A percentile compares a stretch with the other conserved stretches of the same genome.
Conservation (phyloP, 176 grass and related monocot genomes). For the Paspalum notatum region DNA sequence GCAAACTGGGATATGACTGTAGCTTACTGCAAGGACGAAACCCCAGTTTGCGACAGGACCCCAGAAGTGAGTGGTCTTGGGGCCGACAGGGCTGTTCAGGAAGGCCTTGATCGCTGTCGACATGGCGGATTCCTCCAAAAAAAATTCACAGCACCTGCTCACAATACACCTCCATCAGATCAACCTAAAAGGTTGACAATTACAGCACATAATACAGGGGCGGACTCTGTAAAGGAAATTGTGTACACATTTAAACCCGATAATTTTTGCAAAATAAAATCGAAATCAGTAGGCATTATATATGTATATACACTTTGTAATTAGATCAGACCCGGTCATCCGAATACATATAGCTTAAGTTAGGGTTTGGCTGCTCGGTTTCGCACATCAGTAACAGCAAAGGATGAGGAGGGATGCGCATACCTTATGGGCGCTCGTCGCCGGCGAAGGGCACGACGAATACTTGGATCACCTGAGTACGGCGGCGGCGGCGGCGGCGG, state of each 20-base stretch:
- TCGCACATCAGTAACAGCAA: background rate
- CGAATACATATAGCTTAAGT: background rate
- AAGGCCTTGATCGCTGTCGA: constrained; percentile 59
- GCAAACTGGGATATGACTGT: background rate
- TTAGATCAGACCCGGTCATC: constrained; percentile 1
- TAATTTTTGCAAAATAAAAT: background rate
- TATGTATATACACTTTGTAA: background rate
- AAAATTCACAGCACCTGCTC: constrained; percentile 1
- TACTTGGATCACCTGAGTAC: background rate
- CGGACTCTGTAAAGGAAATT: background rate
- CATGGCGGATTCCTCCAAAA: constrained; percentile 15
- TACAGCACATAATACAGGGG: too few relatives aligned
- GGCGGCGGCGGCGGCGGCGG: background rate
- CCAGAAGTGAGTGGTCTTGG: constrained; percentile 90
- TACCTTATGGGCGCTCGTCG: background rate
- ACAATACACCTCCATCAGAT: background rate
- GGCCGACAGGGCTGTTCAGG: constrained; percentile 76
- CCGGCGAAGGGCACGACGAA: background rate
- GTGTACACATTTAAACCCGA: background rate
- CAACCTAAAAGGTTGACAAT: background rate
- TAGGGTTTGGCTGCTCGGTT: background rate
- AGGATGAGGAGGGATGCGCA: background rate
- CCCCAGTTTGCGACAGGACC: constrained; percentile 80
- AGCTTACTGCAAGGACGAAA: constrained; percentile 66
- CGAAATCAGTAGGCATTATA: background rate